These are phyloP conservation scores for Claviceps sp. DNA, from an alignment of 2,329 filamentous ascomycete genomes.

Conservation along the genomic window DNA sequence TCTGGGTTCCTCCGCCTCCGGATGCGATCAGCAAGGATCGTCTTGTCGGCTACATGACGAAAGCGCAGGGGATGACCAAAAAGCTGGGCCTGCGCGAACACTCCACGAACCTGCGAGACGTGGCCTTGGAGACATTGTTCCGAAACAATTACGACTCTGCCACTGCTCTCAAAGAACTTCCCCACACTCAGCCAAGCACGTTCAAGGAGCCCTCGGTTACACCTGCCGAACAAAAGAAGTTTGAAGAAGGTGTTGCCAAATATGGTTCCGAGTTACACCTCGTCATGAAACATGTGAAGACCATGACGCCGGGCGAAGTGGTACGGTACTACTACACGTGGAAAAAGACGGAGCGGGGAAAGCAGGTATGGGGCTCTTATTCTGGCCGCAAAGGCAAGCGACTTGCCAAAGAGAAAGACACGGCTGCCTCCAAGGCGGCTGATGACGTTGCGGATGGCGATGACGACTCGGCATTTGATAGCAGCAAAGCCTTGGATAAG, in stretches of 20 bases:
- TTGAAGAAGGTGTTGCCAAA: conserved; percentile 81
- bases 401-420: conserved; percentile 62
- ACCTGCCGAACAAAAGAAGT: conserved; percentile 69
- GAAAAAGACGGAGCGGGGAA: conserved; percentile 85
- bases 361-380: conserved; percentile 80
- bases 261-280: conserved; percentile 81
- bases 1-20: conserved; percentile 64
- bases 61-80: conserved; percentile 50
- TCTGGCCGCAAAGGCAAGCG: conserved; percentile 83
- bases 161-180: conserved; percentile 55
- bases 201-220: conserved; percentile 77
- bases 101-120: conserved; percentile 79
- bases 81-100: conserved; percentile 57
- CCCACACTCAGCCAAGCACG: conserved; percentile 51
- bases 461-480: conserved; percentile 93
- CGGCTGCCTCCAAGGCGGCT: conserved; percentile 59
- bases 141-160: conserved; percentile 58
- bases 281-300: conserved; percentile 76
- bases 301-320: conserved; percentile 63
- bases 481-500: conserved; percentile 63
- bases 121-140: conserved; percentile 63
- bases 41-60: conserved; percentile 64
- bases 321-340: conserved; percentile 94
- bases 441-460: conserved; percentile 86
- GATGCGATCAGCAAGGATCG: conserved; percentile 37